Percentiles rank a stretch among this genome's conserved stretches.
phyloP scores from a whole-genome alignment of 345 rosid species.

The Gynandropsis gynandra region DNA sequence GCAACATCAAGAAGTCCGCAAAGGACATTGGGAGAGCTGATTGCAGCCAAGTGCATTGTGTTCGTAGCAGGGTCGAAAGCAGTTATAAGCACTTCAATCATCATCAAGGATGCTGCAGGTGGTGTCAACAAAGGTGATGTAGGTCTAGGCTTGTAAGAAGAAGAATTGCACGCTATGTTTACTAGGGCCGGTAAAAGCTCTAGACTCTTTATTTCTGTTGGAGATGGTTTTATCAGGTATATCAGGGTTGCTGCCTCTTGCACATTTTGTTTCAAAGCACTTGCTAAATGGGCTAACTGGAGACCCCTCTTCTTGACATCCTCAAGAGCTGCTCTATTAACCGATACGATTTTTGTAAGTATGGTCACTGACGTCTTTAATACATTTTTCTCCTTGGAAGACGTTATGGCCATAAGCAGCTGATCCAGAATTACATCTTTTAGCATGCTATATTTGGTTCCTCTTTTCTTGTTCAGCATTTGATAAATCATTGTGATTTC shows the following conservation, averaged over 20 bases:
- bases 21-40: constrained; percentile 65
- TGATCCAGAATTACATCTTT: constrained; percentile 71
- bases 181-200: constrained; percentile 78
- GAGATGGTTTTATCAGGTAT: constrained; percentile 73
- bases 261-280: constrained; percentile 63
- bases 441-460: constrained; percentile 51
- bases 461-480: constrained; percentile 52
- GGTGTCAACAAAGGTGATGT: constrained; percentile 50
- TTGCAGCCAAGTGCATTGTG: constrained; percentile 54
- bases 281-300: constrained; percentile 49
- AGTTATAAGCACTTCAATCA: constrained; percentile 73
- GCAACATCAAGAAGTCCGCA: constrained; percentile 56
- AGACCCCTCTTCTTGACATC: constrained; percentile 73
- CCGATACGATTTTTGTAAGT: constrained; percentile 52
- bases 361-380: constrained; percentile 61
- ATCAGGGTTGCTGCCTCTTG: constrained; percentile 79
- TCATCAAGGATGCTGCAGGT: constrained; percentile 78
- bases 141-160: constrained; percentile 28
- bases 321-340: constrained; percentile 44
- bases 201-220: constrained; percentile 64
- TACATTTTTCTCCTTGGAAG: constrained; percentile 60
- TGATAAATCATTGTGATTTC: constrained; percentile 59
- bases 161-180: constrained; percentile 57
- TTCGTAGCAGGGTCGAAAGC: constrained; percentile 76
- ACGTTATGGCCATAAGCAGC: constrained; percentile 57